A percentile compares a stretch with the other conserved stretches of the same genome.
Evolutionary conservation across 1,139 yeast genomes (phyloP).

Genomic region (Diutina scorzettiae): DNA sequence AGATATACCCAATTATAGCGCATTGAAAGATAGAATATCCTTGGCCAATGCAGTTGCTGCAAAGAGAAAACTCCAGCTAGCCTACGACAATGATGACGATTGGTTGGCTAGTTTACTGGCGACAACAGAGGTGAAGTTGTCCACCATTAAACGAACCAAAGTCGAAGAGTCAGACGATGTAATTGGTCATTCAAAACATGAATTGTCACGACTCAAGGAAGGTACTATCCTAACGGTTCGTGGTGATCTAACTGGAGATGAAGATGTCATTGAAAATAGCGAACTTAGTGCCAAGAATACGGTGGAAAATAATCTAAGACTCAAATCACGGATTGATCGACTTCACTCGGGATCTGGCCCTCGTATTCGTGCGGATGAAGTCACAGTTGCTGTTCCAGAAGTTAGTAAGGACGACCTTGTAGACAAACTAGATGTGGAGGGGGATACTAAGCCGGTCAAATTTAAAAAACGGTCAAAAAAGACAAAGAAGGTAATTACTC

Average conservation of each 20-base stretch:
- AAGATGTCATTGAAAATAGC: not conserved
- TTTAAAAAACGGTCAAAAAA: not conserved
- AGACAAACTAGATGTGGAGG: not conserved
- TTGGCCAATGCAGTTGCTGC: slow-evolving; percentile 13
- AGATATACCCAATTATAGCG: slow-evolving; percentile 7
- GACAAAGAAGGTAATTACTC: not conserved
- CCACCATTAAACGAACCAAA: not conserved
- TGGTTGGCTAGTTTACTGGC: not conserved
- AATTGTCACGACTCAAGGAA: not conserved
- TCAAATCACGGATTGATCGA: not conserved
- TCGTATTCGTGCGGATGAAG: not conserved
- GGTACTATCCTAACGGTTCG: not conserved
- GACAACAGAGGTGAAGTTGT: not conserved
- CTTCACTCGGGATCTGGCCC: not conserved
- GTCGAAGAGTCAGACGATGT: not conserved
- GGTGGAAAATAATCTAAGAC: not conserved
- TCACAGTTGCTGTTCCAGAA: not conserved
- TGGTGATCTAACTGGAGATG: not conserved
- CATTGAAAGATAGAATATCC: slow-evolving; percentile 10
- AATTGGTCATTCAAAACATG: not conserved
- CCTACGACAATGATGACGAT: not conserved
- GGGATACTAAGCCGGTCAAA: not conserved
- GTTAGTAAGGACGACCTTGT: not conserved
- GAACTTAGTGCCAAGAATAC: not conserved
- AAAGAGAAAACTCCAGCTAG: slow-evolving; percentile 12